Percentiles rank a stretch among this genome's conserved stretches.
phyloP scores from a whole-genome alignment of 129 eudicot species.

The Gnaphalium uliginosum region DNA sequence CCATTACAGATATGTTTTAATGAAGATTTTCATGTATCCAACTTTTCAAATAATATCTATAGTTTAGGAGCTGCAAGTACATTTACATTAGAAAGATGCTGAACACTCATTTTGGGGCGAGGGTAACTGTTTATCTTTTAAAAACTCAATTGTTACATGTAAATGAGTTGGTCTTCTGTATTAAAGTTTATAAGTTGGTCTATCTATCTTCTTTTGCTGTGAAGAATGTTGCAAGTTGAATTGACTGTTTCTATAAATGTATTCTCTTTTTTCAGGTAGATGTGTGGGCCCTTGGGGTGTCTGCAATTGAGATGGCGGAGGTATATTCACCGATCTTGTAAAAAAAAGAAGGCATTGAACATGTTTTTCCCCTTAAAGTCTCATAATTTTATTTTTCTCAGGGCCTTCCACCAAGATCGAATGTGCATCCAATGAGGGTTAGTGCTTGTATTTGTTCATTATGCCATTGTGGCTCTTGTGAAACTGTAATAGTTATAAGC shows the following conservation, averaged over 20 bases:
- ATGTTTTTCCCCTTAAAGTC: conserved; percentile 3
- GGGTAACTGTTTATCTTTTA: conserved; percentile 12
- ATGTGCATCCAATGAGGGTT: conserved; percentile 98
- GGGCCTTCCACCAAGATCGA: conserved; percentile 98
- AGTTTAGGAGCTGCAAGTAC: conserved; percentile 17
- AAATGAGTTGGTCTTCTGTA: conserved; percentile 22
- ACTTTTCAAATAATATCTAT: neutral
- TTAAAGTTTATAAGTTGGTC: conserved; percentile 17
- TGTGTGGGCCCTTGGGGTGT: conserved; percentile 99
- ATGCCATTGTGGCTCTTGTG: conserved; percentile 21
- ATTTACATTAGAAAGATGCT: neutral
- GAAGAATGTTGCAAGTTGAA: conserved; percentile 4
- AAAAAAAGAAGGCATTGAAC: neutral
- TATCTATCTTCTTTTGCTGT: conserved; percentile 7
- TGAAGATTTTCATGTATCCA: neutral
- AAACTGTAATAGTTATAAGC: conserved; percentile 18
- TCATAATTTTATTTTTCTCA: conserved; percentile 35
- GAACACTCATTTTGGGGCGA: neutral
- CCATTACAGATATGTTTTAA: conserved; percentile 2
- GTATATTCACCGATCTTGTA: conserved; percentile 33
- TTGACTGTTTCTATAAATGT: neutral
- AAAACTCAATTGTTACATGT: conserved; percentile 23
- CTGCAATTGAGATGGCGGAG: conserved; percentile 99
- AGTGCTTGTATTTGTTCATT: conserved; percentile 36
- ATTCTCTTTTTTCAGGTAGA: conserved; percentile 64